Base-by-base conservation (phyloP, 495 filamentous ascomycete species). In the Tuber borchii region DNA sequence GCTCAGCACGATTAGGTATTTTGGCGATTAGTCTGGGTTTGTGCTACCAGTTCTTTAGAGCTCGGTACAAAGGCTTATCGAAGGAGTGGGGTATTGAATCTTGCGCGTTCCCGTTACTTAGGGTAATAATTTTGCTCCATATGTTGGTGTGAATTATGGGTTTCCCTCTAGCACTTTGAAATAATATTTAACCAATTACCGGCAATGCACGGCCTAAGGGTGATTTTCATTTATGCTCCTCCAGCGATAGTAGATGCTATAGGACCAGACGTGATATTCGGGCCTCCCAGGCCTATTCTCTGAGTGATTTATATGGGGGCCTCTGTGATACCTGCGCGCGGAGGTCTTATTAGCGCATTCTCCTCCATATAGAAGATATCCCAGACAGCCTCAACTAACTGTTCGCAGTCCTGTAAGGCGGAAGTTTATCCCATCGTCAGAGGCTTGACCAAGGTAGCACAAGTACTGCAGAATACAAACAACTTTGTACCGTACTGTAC, bases 401-500 rank as follows among this genome's bases (percentile, higher is more conserved):
- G 10, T 61, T 61, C 10, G n/a, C 51, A 31, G n/a, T 31, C 10
- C 39, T 40, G 2, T 61, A 26, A 61, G 10, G 51, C n/a, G 6
- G n/a, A 12, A 61, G 16, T 65, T 65, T 34, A 34, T 19, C 56
- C 56, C 12, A 65, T 26, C 26, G 34, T 34, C 26, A 10, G 56
- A 34, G 26, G 26, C 56, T 34, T 26, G 56, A 34, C 5, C 26
- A 34, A 34, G 26, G 56, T 65, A 17, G 56, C 56, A 65, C 56
- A 65, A 34, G 56, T 31, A 65, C 56, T 65, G 56, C 34, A 34
- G 56, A 65, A 65, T 65, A 65, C 56, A 65, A 34, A 34, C 56
- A 65, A 17, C 56, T 26, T 65, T 65, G 56, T 65, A 65, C 12
- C 34, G 56, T 65, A 65, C 12, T 65, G 56, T 65, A 34, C 12